A percentile compares a stretch with the other conserved stretches of the same genome.
These are phyloP conservation scores for Betula pendula DNA, from an alignment of 306 rosid species.

Conservation along the genomic window DNA sequence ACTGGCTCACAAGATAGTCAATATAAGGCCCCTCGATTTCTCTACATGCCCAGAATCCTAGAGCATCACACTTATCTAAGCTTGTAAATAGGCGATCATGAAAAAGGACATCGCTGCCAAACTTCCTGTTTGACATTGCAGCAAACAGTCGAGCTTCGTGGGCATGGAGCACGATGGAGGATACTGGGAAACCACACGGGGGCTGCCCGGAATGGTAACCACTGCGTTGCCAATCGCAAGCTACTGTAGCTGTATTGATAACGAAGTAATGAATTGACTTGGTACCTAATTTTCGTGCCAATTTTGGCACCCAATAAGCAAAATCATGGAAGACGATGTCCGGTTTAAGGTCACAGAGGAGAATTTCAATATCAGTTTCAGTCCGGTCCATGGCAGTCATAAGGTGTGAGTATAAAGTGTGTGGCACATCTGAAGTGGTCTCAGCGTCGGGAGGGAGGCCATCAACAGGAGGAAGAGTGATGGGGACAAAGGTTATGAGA, in stretches of 20 bases:
- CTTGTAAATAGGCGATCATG: conserved; percentile 25
- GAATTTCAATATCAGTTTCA: too few relatives aligned
- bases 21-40: conserved; percentile 37
- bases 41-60: conserved; percentile 27
- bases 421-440: conserved; percentile 36
- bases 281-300: conserved; percentile 31
- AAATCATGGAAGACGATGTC: too few relatives aligned
- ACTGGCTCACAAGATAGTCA: too few relatives aligned
- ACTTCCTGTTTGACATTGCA: not conserved
- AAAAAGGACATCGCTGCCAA: conserved; percentile 27
- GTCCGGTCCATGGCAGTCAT: too few relatives aligned
- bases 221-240: not conserved
- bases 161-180: conserved; percentile 25
- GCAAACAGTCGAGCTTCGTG: conserved; percentile 27
- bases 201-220: not conserved
- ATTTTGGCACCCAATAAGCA: too few relatives aligned
- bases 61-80: conserved; percentile 18
- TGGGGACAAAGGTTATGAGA: conserved; percentile 25
- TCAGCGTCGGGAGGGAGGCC: conserved; percentile 37
- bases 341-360: too few relatives aligned
- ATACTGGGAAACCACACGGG: conserved; percentile 33
- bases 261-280: conserved; percentile 29
- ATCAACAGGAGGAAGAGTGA: conserved; percentile 34
- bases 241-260: conserved; percentile 19
- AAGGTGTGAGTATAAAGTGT: conserved; percentile 17